phyloP scores from a whole-genome alignment of 164 flowering plant genomes.

The Vitis riparia region DNA sequence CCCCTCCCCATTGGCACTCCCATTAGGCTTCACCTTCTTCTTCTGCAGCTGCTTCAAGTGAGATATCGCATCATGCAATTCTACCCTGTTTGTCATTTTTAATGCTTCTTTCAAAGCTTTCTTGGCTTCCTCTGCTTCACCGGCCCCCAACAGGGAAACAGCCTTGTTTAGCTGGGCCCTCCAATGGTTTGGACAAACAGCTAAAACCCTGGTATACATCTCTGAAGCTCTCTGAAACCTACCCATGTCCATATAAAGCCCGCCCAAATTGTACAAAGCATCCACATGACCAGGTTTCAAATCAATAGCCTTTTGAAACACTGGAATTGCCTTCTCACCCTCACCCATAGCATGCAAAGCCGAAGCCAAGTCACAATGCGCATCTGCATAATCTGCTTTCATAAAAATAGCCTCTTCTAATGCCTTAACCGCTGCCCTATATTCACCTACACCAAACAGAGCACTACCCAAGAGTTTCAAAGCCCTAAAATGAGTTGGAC shows the following conservation, averaged over 20 bases:
- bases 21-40: slow-evolving; percentile 65
- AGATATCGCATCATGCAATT: slow-evolving; percentile 85
- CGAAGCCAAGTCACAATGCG: slow-evolving; percentile 98
- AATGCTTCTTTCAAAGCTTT: slow-evolving; percentile 93
- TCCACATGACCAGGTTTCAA: slow-evolving; percentile 95
- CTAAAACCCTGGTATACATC: slow-evolving; percentile 94
- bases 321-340: slow-evolving; percentile 91
- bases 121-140: slow-evolving; percentile 88
- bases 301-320: slow-evolving; percentile 97
- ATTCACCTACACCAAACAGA: slow-evolving; percentile 96
- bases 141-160: slow-evolving; percentile 91
- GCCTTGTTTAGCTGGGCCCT: slow-evolving; percentile 96
- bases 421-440: slow-evolving; percentile 97
- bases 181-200: slow-evolving; percentile 95
- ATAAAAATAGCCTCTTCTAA: slow-evolving; percentile 91
- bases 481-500: slow-evolving; percentile 93
- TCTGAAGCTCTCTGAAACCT: slow-evolving; percentile 97
- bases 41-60: slow-evolving; percentile 91
- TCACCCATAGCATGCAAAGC: slow-evolving; percentile 93
- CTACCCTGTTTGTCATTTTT: slow-evolving; percentile 94
- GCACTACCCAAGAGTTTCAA: slow-evolving; percentile 98
- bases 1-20: slow-evolving; percentile 55
- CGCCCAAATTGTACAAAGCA: slow-evolving; percentile 93
- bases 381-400: slow-evolving; percentile 94
- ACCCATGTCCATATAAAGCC: slow-evolving; percentile 90